These are phyloP conservation scores for Monosporascus sp. DNA, from an alignment of 2,329 filamentous ascomycete genomes.

Conservation along the genomic window DNA sequence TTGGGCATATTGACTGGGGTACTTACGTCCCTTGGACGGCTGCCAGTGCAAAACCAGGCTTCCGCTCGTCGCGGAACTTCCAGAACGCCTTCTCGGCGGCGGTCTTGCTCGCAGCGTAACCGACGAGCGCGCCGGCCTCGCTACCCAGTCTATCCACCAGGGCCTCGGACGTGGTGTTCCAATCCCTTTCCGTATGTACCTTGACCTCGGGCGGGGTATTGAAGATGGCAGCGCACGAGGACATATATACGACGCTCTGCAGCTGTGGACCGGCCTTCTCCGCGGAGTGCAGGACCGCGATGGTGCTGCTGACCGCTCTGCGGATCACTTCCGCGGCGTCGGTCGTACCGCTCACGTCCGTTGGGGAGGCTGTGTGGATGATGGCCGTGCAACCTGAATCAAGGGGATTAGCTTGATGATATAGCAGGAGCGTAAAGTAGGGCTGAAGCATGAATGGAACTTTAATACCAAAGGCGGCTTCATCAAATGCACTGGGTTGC, in stretches of 20 bases:
- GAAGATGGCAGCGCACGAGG: conserved; percentile 20
- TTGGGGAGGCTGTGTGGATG: conserved; percentile 21
- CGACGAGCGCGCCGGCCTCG: conserved; percentile 16
- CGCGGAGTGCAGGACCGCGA: conserved; percentile 16
- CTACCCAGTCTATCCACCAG: conserved; percentile 10
- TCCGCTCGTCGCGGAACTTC: conserved; percentile 16
- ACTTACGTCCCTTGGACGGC: conserved; percentile 21
- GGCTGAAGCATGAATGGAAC: neutral
- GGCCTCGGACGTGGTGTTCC: conserved; percentile 19
- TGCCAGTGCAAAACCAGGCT: conserved; percentile 19
- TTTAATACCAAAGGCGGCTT: conserved; percentile 17
- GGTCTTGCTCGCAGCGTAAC: conserved; percentile 23
- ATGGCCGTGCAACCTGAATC: conserved; percentile 20
- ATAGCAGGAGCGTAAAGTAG: neutral
- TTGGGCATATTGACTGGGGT: no score
- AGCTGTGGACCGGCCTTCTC: conserved; percentile 13
- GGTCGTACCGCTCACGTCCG: conserved; percentile 16
- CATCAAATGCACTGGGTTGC: conserved; percentile 14
- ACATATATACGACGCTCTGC: conserved; percentile 19
- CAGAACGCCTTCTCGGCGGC: conserved; percentile 21
- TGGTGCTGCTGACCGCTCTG: conserved; percentile 15
- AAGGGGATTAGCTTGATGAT: neutral
- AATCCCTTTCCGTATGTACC: conserved; percentile 19
- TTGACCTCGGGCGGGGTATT: conserved; percentile 14
- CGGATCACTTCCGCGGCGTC: conserved; percentile 18